Evolutionary conservation across 2,329 filamentous ascomycete species (phyloP).

Genomic region (Cordyceps javanica): DNA sequence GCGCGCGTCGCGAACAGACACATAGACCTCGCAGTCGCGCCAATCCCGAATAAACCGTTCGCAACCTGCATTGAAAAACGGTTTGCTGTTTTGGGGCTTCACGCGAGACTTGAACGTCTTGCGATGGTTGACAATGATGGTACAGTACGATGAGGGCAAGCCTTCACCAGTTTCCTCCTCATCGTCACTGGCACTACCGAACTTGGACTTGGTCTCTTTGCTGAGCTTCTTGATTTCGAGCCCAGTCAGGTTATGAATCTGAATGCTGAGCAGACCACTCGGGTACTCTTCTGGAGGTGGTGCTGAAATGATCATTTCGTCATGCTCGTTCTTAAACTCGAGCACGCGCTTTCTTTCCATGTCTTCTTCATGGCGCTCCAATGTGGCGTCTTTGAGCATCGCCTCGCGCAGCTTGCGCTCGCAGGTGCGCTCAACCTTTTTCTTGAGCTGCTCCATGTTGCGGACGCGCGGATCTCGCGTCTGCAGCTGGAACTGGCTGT

Average conservation of each 20-base stretch:
- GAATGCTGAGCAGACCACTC: constrained; percentile 62
- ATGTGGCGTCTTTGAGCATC: constrained; percentile 35
- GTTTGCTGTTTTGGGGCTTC: constrained; percentile 72
- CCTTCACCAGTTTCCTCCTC: constrained; percentile 58
- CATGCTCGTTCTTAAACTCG: constrained; percentile 54
- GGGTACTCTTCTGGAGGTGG: constrained; percentile 57
- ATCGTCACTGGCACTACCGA: constrained; percentile 43
- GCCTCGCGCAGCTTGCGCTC: constrained; percentile 62
- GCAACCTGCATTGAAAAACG: constrained; percentile 72
- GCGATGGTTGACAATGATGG: constrained; percentile 65
- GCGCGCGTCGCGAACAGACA: constrained; percentile 61
- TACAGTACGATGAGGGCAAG: constrained; percentile 66
- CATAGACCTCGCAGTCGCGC: constrained; percentile 58
- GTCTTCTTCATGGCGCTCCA: constrained; percentile 52
- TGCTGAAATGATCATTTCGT: constrained; percentile 61
- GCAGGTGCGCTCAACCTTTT: constrained; percentile 47
- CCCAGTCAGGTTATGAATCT: constrained; percentile 67
- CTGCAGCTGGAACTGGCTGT: constrained; percentile 56
- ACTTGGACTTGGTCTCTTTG: constrained; percentile 44
- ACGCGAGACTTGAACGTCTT: constrained; percentile 65
- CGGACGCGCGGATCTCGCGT: constrained; percentile 52
- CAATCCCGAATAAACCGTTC: constrained; percentile 68
- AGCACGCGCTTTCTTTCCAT: constrained; percentile 62
- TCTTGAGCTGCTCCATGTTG: constrained; percentile 51
- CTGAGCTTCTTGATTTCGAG: constrained; percentile 56